Percentiles rank a stretch among this genome's conserved stretches.
phyloP scores from a whole-genome alignment of 768 basidiomycete genomes.

The Coprinopsis marcescibilis region DNA sequence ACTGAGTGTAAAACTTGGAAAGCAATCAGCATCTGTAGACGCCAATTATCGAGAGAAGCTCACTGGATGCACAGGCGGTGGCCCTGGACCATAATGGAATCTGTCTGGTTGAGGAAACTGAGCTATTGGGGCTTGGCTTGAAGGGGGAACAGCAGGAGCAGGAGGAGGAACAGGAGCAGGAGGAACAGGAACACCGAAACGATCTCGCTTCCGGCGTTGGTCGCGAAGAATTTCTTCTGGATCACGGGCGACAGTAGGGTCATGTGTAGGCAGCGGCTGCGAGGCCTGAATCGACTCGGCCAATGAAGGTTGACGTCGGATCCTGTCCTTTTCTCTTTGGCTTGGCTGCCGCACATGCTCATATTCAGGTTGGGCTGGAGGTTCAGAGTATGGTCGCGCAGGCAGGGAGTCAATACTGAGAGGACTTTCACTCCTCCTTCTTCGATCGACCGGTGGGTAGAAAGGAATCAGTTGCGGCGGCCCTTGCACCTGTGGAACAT shows the following conservation, averaged over 20 bases:
- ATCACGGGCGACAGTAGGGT: no score
- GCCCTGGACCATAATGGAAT: constrained; percentile 13
- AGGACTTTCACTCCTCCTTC: constrained; percentile 12
- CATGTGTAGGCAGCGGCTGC: no score
- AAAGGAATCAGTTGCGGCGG: constrained; percentile 15
- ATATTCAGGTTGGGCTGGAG: not conserved
- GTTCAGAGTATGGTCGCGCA: constrained; percentile 11
- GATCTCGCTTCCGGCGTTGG: not conserved
- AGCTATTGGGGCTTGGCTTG: not conserved
- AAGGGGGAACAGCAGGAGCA: not conserved
- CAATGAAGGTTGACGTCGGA: not conserved
- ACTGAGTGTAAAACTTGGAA: no score
- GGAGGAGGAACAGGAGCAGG: no score
- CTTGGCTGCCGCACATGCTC: not conserved
- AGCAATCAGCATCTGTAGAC: not conserved
- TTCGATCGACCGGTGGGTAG: constrained; percentile 11
- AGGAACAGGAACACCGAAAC: not conserved
- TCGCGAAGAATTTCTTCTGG: not conserved
- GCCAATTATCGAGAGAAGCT: constrained; percentile 18
- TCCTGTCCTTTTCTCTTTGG: not conserved
- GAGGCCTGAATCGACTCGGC: no score
- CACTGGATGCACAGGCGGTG: constrained; percentile 20
- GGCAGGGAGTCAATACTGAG: constrained; percentile 12
- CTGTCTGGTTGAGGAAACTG: constrained; percentile 1
- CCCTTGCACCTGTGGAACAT: constrained; percentile 6